phyloP scores from a whole-genome alignment of 225 moss, liverwort and hornwort species.

The Pleurozium schreberi region DNA sequence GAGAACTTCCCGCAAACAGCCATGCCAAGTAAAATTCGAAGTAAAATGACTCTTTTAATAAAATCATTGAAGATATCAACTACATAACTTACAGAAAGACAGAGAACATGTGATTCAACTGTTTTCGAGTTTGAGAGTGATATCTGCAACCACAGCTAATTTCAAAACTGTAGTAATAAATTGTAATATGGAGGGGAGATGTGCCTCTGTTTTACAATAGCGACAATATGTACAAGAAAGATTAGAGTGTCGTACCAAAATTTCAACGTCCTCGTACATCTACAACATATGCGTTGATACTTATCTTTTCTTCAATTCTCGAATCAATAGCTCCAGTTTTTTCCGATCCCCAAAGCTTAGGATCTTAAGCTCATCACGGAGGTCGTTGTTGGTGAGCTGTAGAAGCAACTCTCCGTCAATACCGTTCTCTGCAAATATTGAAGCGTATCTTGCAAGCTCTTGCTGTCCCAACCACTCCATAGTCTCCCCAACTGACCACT shows the following conservation, averaged over 20 bases:
- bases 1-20: background rate
- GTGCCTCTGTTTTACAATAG: background rate
- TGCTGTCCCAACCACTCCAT: slow-evolving; percentile 56
- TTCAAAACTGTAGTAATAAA: background rate
- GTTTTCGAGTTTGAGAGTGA: background rate
- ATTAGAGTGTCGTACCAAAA: background rate
- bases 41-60: background rate
- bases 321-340: slow-evolving; percentile 37
- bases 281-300: background rate
- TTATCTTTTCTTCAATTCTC: slow-evolving; percentile 6
- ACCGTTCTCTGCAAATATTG: slow-evolving; percentile 50
- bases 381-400: slow-evolving; percentile 39
- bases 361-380: slow-evolving; percentile 57
- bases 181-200: background rate
- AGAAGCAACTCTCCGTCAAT: slow-evolving; percentile 53
- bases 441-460: slow-evolving; percentile 54
- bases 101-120: background rate
- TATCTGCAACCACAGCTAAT: background rate
- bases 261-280: background rate
- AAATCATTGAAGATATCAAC: background rate
- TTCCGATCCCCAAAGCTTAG: slow-evolving; percentile 54
- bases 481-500: slow-evolving; percentile 69
- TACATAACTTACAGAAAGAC: background rate
- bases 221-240: background rate
- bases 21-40: background rate